Evolutionary conservation across 345 rosid genomes (phyloP), one percentile per base, ranked within the genome.

Genomic region (Hirschfeldia incana): DNA sequence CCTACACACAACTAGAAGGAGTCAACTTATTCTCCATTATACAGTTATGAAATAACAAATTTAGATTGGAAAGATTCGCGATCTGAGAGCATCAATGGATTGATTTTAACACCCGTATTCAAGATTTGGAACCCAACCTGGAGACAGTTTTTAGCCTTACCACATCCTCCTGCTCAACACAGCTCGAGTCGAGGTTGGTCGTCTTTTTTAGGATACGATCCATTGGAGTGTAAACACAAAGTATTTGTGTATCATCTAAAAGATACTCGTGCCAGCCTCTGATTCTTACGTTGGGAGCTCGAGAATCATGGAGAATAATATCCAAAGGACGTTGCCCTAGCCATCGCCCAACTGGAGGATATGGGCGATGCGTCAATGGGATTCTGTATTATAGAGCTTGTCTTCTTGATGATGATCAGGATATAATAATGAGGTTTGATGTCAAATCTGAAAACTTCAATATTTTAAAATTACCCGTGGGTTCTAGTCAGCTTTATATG

Each of bases 191-290:
- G 16, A n/a, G 44, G 44, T 37, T 53, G 59, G 8, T 5, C 2
- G 9, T 53, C 49, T 16, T 65, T 15, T 34, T 34, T 34, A 15
- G 69, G 49, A 65, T 65, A 65, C 49, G 69, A 65, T 39, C 53
- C 69, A 17, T 37, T 16, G 69, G 69, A 65, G 49, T 27, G n/a
- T 36, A 65, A 36, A 34, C 66, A 62, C 37, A 62, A 62, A 62
- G 49, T 65, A 34, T 12, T 10, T 2, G 4, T 8, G 37, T 34
- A 34, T 5, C 6, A 34, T 37, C 44, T 37, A 10, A 21, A 0
- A 11, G 8, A 10, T 6, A 13, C 11, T 7, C 11, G 6, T n/a
- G 9, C 0, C 9, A 13, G 9, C 36, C 39, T 2, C 5, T 1
- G 9, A 8, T 62, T 30, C 66, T 62, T 30, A 30, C 66, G 36